Evolutionary conservation across 441 rosid species (phyloP), one percentile per base, ranked within the genome.

Genomic region (Erodium chrysanthum): DNA sequence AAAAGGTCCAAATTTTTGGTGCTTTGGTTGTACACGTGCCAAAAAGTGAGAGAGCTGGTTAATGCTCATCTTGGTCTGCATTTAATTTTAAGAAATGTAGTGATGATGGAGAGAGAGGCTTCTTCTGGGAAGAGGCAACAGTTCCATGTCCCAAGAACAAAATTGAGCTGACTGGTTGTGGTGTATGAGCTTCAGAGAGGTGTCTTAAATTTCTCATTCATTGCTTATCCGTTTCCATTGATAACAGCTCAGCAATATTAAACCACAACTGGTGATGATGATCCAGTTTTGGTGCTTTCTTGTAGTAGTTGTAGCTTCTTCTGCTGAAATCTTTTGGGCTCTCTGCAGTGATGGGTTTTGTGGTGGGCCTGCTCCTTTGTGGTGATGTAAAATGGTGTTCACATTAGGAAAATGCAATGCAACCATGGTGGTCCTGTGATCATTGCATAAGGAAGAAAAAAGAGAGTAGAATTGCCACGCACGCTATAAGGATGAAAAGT

Each of bases 71-170:
- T 29, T 17, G 65, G 65, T 46, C 37, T 21, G 10, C 50, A 31
- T 25, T 3, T 25, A 3, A 1, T 1, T 5, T 68, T 33, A 7
- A 29, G 44, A 56, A 46, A 12, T n/a, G 12, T 2, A 66, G 61
- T 22, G 33, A 42, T 46, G 52, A n/a, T 11, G 52, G 52, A 25
- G 54, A 58, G 23, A 23, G 25, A 5, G 6, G 20, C 1, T 6
- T n/a, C 48, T 70, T 25, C 74, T 71, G 23, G 77, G 82, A 61
- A 79, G 66, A 50, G 73, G 73, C 58, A 46, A 61, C 62, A 12
- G 71, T 65, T 74, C 75, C 54, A 66, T 27, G 80, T 77, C 79
- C 83, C 89, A 59, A 85, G 81, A 64, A 73, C 37, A 23, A 8
- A 70, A 61, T 1, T 35, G 63, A 7, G 5, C 4, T 35, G 71